Evolutionary conservation across 805 yeast genomes (phyloP), one percentile per base, ranked within the genome.

Genomic region (Brettanomyces naardenensis): DNA sequence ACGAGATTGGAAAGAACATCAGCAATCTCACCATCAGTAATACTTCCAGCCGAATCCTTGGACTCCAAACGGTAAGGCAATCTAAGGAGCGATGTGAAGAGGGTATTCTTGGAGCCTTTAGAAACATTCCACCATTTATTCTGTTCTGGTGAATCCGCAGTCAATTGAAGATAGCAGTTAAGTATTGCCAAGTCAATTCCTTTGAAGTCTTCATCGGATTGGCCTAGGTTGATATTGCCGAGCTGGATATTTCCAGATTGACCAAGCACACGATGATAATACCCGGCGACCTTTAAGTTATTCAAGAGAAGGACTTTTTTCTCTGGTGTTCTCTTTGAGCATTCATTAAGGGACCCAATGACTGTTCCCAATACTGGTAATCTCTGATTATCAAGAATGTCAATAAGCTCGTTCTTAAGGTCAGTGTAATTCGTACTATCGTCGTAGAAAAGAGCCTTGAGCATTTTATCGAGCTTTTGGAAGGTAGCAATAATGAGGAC

Each of bases 91-190:
- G 75, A 71, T 0, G 89, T 77, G 56, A 86, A 87, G 32, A 84
- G 62, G 1, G 95, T 78, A 39, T 69, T 66, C 14, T 64, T 62
- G 1, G 59, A 51, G 5, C 62, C 65, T 2, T 67, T 42, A 20
- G 71, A 62, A 14, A 44, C 34, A 52, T 74, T 80, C 88, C 92
- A 88, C 95, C 95, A 89, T 57, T 79, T 84, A 23, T 77, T 67
- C 25, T 53, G 55, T 13, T 41, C 46, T 7, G 70, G 65, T 11
- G 64, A 47, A 17, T 46, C 64, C 17, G 78, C 73, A 44, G 77
- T 85, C 10, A 80, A 61, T 42, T 77, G 78, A 44, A 88, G 64
- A 41, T 73, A 75, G 33, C 69, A 68, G 44, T 80, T 81, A 31
- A 82, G 59, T 20, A 78, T 58, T 0, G 74, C 66, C 43, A 82